Evolutionary conservation across 2,329 filamentous ascomycete species (phyloP).

Genomic region (Penicillium sp.): DNA sequence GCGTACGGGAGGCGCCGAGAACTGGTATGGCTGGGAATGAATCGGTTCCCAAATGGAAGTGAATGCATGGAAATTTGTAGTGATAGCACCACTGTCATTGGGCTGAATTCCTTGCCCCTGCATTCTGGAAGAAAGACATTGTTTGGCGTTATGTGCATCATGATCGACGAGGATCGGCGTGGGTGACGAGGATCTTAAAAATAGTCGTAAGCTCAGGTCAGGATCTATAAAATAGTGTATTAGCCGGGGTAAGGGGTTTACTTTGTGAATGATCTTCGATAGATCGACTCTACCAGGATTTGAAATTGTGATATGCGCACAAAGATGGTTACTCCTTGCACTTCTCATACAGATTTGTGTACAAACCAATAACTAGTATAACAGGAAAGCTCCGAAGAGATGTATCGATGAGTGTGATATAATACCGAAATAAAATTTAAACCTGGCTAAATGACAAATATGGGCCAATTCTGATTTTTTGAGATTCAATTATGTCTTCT

Average conservation of each 20-base stretch:
- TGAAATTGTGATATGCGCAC: neutral
- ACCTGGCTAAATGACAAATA: neutral
- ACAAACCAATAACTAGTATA: neutral
- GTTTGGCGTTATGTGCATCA: neutral
- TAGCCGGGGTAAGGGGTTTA: neutral
- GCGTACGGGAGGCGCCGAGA: neutral
- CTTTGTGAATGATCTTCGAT: neutral
- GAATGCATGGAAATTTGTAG: neutral
- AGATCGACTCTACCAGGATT: neutral
- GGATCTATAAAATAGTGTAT: no score
- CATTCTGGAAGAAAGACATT: neutral
- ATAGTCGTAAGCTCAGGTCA: neutral
- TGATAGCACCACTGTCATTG: neutral
- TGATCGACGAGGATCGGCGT: neutral
- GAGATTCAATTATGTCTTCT: no score
- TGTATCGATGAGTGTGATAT: neutral
- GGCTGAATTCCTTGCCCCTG: neutral
- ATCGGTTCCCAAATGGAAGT: neutral
- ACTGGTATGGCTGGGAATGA: neutral
- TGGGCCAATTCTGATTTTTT: no score
- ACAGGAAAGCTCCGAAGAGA: neutral
- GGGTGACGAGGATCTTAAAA: neutral
- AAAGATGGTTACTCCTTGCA: neutral
- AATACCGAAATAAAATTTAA: neutral
- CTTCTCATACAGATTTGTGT: neutral